Percentiles rank a stretch among this genome's conserved stretches.
phyloP scores from a whole-genome alignment of 345 rosid species.

The Salix udensis region DNA sequence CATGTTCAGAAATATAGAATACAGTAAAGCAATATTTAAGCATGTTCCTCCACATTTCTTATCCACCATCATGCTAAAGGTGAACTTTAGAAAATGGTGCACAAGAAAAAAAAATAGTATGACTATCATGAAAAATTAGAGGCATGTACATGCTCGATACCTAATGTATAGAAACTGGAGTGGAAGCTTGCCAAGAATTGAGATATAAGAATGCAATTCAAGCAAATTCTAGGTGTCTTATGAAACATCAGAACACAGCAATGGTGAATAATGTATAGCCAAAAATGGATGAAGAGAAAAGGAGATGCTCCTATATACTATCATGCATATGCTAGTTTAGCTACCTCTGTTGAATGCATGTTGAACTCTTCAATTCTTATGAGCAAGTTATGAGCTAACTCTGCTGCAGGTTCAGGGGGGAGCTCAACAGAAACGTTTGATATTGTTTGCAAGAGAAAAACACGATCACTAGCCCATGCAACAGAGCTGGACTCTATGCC shows the following conservation, averaged over 20 bases:
- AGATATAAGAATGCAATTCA: neutral
- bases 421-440: slow-evolving; percentile 83
- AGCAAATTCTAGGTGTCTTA: neutral
- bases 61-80: neutral
- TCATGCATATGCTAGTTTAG: neutral
- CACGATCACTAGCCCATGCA: slow-evolving; percentile 89
- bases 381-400: slow-evolving; percentile 78
- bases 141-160: neutral
- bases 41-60: neutral
- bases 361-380: slow-evolving; percentile 70
- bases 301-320: neutral
- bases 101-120: neutral
- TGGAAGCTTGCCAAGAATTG: neutral
- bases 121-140: neutral
- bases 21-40: too few species aligned
- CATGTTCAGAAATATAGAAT: too few species aligned
- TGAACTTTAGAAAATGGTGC: neutral
- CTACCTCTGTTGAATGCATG: slow-evolving; percentile 90
- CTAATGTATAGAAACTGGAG: neutral
- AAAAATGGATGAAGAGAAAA: neutral
- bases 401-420: slow-evolving; percentile 82
- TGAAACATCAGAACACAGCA: neutral
- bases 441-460: slow-evolving; percentile 84
- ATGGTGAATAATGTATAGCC: neutral
- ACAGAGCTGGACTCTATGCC: slow-evolving; percentile 45